Base-by-base conservation (phyloP, 2,329 filamentous ascomycete genomes). In the Didymella pomorum region DNA sequence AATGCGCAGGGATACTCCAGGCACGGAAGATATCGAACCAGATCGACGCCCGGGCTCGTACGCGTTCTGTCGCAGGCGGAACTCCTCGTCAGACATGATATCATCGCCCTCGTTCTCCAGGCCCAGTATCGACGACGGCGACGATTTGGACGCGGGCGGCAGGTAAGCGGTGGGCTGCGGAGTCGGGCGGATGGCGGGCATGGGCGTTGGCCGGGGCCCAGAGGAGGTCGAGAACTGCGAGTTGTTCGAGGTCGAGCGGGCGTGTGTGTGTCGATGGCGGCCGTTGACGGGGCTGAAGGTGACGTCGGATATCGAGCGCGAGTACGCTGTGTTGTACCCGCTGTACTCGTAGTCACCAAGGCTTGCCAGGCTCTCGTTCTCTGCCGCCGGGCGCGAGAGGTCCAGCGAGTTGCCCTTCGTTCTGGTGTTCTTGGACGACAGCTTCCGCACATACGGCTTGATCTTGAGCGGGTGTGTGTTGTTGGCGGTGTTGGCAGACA, bases 371-470 rank as follows among this genome's bases (percentile, higher is more conserved):
- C 74, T 67, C 56, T 86, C 83, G 60, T 86, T 83, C 63, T 87
- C 84, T 14, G 81, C 79, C 6, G 81, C 80, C 3, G 84, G 81
- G 29, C 83, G 81, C 29, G 83, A 84, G 23, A 86, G 75, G 67
- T 87, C 84, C 52, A 86, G 79, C 20, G 80, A 79, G 44, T 77
- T 76, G 16, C 31, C 31, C 11, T 35, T n/a, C n/a, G n/a, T n/a
- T n/a, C n/a, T 35, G 52, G 79, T 76, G 64, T 83, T 82, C 58
- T 81, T 79, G 44, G 78, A 76, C 20, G 83, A 82, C 61, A 83
- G 76, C 69, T 84, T 86, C 50, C 83, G 80, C 51, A 85, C 74
- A 58, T 85, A 81, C 2, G 84, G 83, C 70, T 86, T 86, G 71
- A 84, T 81, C 70, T 83, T 84, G 66, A 69, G 67, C 51, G 68